These are phyloP conservation scores for Cichorium intybus DNA, from an alignment of 140 eudicot genomes.

Conservation along the genomic window DNA sequence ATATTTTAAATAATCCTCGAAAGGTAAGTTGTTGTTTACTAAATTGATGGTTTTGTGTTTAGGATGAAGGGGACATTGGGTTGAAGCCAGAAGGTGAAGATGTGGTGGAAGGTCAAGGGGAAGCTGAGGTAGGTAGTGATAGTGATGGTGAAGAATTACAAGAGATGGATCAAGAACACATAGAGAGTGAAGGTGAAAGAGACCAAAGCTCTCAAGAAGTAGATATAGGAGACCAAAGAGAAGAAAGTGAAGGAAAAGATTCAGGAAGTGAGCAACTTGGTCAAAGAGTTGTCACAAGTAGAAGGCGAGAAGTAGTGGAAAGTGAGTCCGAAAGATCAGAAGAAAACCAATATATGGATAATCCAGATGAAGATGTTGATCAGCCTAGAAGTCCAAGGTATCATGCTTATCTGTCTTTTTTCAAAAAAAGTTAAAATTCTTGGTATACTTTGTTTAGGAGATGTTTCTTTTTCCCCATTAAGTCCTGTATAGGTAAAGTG, in stretches of 20 bases:
- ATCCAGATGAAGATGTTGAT: conserved; percentile 83
- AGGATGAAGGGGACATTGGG: conserved; percentile 88
- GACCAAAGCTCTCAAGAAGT: conserved; percentile 86
- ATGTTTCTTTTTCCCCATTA: too few species aligned
- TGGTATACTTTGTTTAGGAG: background rate
- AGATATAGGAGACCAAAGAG: conserved; percentile 69
- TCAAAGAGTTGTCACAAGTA: conserved; percentile 80
- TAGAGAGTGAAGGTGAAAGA: conserved; percentile 92
- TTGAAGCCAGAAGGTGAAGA: conserved; percentile 65
- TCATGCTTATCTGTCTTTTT: background rate
- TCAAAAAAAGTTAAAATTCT: background rate
- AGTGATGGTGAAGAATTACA: conserved; percentile 83
- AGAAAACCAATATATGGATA: conserved; percentile 74
- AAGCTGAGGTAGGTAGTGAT: conserved; percentile 83
- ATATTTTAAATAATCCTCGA: background rate
- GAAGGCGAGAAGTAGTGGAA: conserved; percentile 68
- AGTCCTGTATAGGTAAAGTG: too few species aligned
- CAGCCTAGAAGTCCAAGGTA: conserved; percentile 82
- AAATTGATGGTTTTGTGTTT: conserved; percentile 10
- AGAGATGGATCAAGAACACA: conserved; percentile 60
- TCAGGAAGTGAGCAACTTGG: conserved; percentile 71
- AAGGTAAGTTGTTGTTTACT: conserved; percentile 7
- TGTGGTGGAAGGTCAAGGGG: conserved; percentile 89
- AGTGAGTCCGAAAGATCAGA: conserved; percentile 94
- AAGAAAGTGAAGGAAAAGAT: conserved; percentile 79